Evolutionary conservation across 257 asterid genomes (phyloP).

Genomic region (Ocimum tenuiflorum): DNA sequence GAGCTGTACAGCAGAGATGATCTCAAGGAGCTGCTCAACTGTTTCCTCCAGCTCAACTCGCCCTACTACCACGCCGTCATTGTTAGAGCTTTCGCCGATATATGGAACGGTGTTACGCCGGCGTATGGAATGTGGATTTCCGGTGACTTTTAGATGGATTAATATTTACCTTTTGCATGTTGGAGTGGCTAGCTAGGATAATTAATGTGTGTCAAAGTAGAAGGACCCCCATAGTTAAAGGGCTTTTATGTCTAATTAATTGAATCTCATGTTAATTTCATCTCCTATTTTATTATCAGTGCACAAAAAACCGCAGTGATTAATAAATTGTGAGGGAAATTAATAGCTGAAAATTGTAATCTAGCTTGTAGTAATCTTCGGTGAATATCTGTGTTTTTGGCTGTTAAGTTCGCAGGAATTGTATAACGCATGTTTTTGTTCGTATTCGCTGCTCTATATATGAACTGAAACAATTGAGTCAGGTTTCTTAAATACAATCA

Average conservation of each 20-base stretch:
- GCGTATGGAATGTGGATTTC: slow-evolving; percentile 12
- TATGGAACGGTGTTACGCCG: slow-evolving; percentile 81
- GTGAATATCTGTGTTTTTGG: no score
- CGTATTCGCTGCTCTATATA: no score
- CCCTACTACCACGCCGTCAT: slow-evolving; percentile 74
- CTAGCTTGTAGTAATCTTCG: no score
- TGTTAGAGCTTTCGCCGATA: slow-evolving; percentile 75
- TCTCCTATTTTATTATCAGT: not conserved
- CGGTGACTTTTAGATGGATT: slow-evolving; percentile 20
- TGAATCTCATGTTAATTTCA: no score
- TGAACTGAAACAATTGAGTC: no score
- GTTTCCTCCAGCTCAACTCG: slow-evolving; percentile 76
- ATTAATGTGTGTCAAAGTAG: not conserved
- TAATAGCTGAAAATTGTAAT: no score
- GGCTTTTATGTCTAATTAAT: no score
- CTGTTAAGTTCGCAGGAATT: no score
- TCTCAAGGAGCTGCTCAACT: slow-evolving; percentile 61
- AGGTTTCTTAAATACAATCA: no score
- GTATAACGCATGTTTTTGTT: no score
- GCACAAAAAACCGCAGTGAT: not conserved
- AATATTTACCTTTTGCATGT: not conserved
- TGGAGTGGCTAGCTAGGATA: not conserved
- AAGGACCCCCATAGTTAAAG: no score
- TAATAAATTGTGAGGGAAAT: not conserved
- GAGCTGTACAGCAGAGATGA: slow-evolving; percentile 68